Conservation (phyloP, 208 protist species). For the Acanthamoeba triangularis region DNA sequence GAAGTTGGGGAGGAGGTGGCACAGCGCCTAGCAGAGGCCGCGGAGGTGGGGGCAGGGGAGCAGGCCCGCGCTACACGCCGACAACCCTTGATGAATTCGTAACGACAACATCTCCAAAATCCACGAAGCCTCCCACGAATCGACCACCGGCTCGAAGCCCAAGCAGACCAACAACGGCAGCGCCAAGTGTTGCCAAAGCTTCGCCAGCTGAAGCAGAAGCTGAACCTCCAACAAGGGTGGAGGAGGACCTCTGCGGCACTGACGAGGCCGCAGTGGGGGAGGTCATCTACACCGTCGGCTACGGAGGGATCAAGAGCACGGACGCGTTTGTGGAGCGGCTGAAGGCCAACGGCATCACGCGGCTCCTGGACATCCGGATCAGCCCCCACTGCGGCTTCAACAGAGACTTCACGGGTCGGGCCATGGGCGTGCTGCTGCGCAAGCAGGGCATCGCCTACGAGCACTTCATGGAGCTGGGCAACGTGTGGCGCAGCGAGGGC, state of each 20-base stretch:
- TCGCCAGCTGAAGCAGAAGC: neutral
- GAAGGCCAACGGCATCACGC: slow-evolving; percentile 29
- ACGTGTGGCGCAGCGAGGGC: slow-evolving; percentile 69
- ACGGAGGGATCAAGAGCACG: slow-evolving; percentile 41
- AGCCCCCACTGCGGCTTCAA: slow-evolving; percentile 75
- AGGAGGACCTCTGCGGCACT: neutral
- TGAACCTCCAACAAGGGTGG: neutral
- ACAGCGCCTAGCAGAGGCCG: neutral
- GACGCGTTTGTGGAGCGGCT: slow-evolving; percentile 44
- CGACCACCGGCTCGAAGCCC: neutral
- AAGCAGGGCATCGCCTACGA: slow-evolving; percentile 67
- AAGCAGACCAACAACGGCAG: neutral
- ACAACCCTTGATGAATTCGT: neutral
- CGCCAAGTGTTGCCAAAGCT: neutral
- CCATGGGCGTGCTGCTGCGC: slow-evolving; percentile 21
- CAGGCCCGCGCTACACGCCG: neutral
- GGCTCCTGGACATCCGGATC: slow-evolving; percentile 69
- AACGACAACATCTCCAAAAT: neutral
- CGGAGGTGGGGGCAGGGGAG: neutral
- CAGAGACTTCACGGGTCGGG: slow-evolving; percentile 44
- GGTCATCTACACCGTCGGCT: slow-evolving; percentile 71
- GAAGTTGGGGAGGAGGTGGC: neutral
- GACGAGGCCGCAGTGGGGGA: neutral
- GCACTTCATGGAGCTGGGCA: slow-evolving; percentile 78
- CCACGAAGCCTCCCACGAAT: neutral